Base-by-base conservation (phyloP, 2,329 filamentous ascomycete genomes). In the Trichoderma cornu-damae region DNA sequence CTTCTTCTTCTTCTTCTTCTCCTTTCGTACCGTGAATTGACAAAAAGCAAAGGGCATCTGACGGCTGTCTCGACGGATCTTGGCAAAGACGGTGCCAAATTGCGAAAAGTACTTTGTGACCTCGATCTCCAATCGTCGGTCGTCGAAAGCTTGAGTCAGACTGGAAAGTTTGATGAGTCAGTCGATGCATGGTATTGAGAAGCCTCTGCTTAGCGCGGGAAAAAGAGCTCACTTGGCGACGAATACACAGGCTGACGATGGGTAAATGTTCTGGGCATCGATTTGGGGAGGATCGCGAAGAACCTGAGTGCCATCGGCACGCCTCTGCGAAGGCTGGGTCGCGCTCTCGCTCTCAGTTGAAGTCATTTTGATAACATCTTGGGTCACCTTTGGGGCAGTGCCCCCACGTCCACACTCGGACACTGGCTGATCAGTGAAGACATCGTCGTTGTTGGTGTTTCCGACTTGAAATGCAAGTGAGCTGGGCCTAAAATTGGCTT, bases 1-100 rank as follows among this genome's bases (percentile, higher is more conserved):
- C 20, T 32, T 6, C 11, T 34, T 48, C 44, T 47, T n/a, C 28
- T 22, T 4, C 12, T 22, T 14, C 5, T 3, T 9, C 8, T 30
- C 8, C 26, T 5, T 32, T 70, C 79, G 73, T 66, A 84, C 83
- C 2, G 80, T 84, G 64, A 76, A 87, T 63, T 87, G 84, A 20
- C 77, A 79, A 62, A 87, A 87, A 0, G 83, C 83, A 64, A 83
- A 85, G 0, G 84, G 84, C 80, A 86, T 85, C 37, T 79, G 74
- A 12, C 69, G 69, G 9, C 59, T 60, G 62, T 86, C 83, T 16
- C 84, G 79, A 35, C 82, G 80, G 59, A 87, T 83, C 72, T 87
- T 86, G 61, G 85, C 79, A 60, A 77, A 86, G 22, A 83, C 80
- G 0, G 72, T 74, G 5, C 84, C 84, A 62, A 74, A 86, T 14